Evolutionary conservation across 2,329 filamentous ascomycete genomes (phyloP).

Genomic region (Ceratocystis eucalypticola): DNA sequence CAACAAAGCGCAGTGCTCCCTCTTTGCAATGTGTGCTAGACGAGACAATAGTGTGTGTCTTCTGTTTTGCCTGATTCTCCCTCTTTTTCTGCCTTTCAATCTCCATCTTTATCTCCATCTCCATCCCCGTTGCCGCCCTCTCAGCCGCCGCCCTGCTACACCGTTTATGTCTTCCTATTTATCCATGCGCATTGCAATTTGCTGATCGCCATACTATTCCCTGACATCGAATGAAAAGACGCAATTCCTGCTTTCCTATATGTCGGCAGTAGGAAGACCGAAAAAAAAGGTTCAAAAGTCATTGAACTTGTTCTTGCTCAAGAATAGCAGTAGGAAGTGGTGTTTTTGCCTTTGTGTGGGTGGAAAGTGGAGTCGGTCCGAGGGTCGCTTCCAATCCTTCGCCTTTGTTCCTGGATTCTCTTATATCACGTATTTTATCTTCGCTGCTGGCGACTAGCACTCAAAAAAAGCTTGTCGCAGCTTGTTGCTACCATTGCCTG

Average conservation of each 20-base stretch:
- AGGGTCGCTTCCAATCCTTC: slow-evolving; percentile 2
- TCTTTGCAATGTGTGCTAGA: background rate
- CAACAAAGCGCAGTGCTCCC: background rate
- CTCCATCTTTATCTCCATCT: background rate
- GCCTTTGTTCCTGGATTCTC: background rate
- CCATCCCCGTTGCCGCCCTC: background rate
- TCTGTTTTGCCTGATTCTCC: background rate
- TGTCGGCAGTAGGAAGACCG: background rate
- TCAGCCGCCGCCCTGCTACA: background rate
- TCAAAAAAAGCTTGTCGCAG: background rate
- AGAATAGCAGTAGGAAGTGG: too few relatives aligned
- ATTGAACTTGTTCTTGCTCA: background rate
- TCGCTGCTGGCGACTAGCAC: background rate
- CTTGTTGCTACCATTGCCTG: background rate
- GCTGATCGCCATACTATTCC: background rate
- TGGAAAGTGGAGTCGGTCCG: slow-evolving; percentile 7
- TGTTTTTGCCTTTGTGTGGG: background rate
- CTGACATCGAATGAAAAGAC: background rate
- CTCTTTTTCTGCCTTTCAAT: background rate
- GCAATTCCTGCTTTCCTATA: background rate
- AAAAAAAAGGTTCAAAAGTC: background rate
- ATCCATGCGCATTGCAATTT: background rate
- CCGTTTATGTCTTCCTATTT: background rate
- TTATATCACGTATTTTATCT: background rate
- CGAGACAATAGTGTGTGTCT: background rate